Base-by-base conservation (phyloP, 257 asterid genomes). In the Fraxinus quadrangulata region DNA sequence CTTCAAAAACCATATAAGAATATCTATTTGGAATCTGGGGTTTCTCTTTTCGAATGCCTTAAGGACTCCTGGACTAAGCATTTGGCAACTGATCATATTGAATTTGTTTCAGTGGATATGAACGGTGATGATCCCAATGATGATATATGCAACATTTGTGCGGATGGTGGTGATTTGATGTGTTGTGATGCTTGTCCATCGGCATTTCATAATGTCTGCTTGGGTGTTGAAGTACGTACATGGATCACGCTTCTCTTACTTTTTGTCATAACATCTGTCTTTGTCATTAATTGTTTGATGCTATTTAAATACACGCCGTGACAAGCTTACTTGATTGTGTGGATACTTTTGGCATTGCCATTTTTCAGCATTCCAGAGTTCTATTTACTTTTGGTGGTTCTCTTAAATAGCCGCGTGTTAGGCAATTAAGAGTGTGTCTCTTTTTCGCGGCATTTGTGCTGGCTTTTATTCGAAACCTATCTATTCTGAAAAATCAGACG, bases 161-260 rank as follows among this genome's bases (percentile, higher is more conserved):
- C 95, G 14, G 97, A 96, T 82, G 99, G 98, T 67, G 99, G 98
- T 77, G 89, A 92, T 76, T 85, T 96, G 91, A 88, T 90, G 75
- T 96, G 99, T 80, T 93, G 99, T 65, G 98, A 96, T 75, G 78
- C 96, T 47, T 96, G 99, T 84, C 98, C 99, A 13, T 89, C 98
- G 49, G 91, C 99, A 33, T 96, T 96, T 84, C 99, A 96, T 84
- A 89, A 84, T 54, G 85, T 88, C 84, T 96, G 98, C 87, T 89
- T 96, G 88, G 83, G 76, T 76, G 89, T 92, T 84, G 75, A 92
- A 78, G 99, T 96, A 92, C 63, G 90, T 71, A 56, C 45, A 70
- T 76, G 6, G 19, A 70, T 14, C 78, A 37, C 54, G 40, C 75
- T 34, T 30, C 33, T 61, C 26, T 45, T 12, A 12, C 65, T 51